Evolutionary conservation across 768 basidiomycete species (phyloP), one percentile per base, ranked within the genome.

Genomic region (Phanerochaete sordida): DNA sequence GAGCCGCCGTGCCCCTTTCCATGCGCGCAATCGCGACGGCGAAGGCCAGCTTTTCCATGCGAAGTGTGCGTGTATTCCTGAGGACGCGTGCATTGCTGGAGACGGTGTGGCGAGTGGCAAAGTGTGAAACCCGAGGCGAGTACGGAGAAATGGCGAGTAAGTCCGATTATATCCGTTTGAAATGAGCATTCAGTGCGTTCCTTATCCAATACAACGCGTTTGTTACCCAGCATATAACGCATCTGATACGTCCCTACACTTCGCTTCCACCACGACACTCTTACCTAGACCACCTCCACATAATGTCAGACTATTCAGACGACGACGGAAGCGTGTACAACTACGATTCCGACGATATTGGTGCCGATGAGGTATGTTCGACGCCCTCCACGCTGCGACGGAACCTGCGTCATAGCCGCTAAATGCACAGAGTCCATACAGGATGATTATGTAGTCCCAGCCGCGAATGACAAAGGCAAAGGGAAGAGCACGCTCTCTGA

Each of bases 281-380:
- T 23, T 54, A 58, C 61, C 39, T 19, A 19, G 19, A 43, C 8
- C n/a, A n/a, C n/a, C n/a, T n/a, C n/a, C n/a, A n/a, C 8, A 48
- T 46, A 51, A 71, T 71, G 70, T 71, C 68, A 31, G 68, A 68
- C 56, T 65, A 67, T 59, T 68, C 67, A n/a, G 70, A 71, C 57
- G 61, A 63, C 57, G 61, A 62, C 37, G 62, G 56, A 19, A 67
- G 65, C 57, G 64, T 65, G 35, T 65, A 57, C 43, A 45, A 46
- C 26, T 70, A 69, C 55, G 70, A 68, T 53, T 67, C 66, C 15
- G 68, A 68, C 51, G 67, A 59, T 45, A 48, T 57, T 24, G 53
- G 59, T 49, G 28, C 61, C 21, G 55, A 62, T 12, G 67, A 68
- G 26, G 68, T 70, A 63, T 54, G 66, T 30, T 11, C 23, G 35